Conservation (phyloP, 768 basidiomycete genomes). For the Cubamyces lactineus region DNA sequence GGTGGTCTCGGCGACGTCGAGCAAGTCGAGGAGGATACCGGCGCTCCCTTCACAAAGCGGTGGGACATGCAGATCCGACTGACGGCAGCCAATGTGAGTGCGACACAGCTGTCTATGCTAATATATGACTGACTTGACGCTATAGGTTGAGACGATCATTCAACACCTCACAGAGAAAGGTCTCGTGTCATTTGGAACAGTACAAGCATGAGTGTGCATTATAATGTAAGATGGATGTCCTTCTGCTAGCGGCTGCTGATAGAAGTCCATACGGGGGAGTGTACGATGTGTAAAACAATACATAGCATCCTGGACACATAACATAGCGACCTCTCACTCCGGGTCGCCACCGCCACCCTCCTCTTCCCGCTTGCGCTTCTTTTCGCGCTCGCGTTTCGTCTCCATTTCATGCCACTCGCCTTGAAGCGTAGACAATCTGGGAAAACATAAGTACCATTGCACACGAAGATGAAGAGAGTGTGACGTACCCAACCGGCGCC, state of each 20-base stretch:
- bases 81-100: constrained; percentile 81
- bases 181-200: constrained; percentile 47
- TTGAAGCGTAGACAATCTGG: constrained; percentile 74
- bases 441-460: background rate
- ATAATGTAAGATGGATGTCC: constrained; percentile 30
- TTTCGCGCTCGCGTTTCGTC: constrained; percentile 88
- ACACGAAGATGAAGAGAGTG: background rate
- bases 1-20: constrained; percentile 89
- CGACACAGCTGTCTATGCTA: background rate
- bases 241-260: constrained; percentile 34
- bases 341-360: constrained; percentile 11
- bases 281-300: constrained; percentile 30
- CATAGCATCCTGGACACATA: constrained; percentile 31
- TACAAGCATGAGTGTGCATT: constrained; percentile 29
- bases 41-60: constrained; percentile 87
- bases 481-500: constrained; percentile 76
- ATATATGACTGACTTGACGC: constrained; percentile 18
- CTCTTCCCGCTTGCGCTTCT: constrained; percentile 72
- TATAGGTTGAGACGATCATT: constrained; percentile 84
- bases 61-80: constrained; percentile 95
- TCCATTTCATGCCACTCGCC: constrained; percentile 99
- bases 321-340: constrained; percentile 5
- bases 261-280: constrained; percentile 22
- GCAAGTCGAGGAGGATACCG: constrained; percentile 85
- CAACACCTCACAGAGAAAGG: constrained; percentile 75